These are phyloP conservation scores for Rhodotorula sp. DNA, from an alignment of 1,284 basidiomycete genomes.

Conservation along the genomic window DNA sequence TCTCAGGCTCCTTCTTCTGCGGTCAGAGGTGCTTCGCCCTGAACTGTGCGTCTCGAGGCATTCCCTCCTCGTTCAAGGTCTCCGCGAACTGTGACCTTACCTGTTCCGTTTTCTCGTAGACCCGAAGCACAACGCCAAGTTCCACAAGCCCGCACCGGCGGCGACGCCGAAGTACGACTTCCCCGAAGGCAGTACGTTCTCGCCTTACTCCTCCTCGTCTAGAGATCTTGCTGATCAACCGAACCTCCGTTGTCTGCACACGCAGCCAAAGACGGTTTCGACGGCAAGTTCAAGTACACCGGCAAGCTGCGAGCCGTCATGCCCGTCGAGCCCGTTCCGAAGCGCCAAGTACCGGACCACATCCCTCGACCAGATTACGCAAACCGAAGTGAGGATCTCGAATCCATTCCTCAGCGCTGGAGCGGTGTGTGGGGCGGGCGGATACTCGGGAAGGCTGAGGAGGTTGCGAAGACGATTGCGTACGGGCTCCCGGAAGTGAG, in stretches of 20 bases:
- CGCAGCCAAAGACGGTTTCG: slow-evolving; percentile 27
- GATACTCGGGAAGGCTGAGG: slow-evolving; percentile 26
- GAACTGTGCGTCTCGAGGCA: slow-evolving; percentile 18
- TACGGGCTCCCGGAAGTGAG: slow-evolving; percentile 12
- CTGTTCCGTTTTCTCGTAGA: background rate
- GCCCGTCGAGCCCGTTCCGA: slow-evolving; percentile 62
- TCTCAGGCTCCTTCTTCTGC: slow-evolving; percentile 28
- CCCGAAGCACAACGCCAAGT: slow-evolving; percentile 11
- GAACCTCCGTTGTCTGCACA: background rate
- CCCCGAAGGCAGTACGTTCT: slow-evolving; percentile 29
- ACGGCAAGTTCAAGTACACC: slow-evolving; percentile 56
- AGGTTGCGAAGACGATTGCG: slow-evolving; percentile 18
- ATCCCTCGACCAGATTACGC: slow-evolving; percentile 77
- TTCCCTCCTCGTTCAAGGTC: too few species aligned
- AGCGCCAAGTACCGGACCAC: slow-evolving; percentile 66
- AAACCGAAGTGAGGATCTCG: slow-evolving; percentile 58
- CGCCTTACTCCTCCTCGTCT: background rate
- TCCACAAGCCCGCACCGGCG: background rate
- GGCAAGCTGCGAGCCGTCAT: slow-evolving; percentile 70
- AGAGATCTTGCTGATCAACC: background rate
- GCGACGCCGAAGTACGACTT: slow-evolving; percentile 3
- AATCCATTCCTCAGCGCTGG: slow-evolving; percentile 5
- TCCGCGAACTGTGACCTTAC: background rate
- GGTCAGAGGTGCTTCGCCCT: slow-evolving; percentile 20
- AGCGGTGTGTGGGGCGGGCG: slow-evolving; percentile 8